Percentiles rank a stretch among this genome's conserved stretches.
These are phyloP conservation scores for Lactifluus pinguis DNA, from an alignment of 768 basidiomycete species.

Conservation along the genomic window DNA sequence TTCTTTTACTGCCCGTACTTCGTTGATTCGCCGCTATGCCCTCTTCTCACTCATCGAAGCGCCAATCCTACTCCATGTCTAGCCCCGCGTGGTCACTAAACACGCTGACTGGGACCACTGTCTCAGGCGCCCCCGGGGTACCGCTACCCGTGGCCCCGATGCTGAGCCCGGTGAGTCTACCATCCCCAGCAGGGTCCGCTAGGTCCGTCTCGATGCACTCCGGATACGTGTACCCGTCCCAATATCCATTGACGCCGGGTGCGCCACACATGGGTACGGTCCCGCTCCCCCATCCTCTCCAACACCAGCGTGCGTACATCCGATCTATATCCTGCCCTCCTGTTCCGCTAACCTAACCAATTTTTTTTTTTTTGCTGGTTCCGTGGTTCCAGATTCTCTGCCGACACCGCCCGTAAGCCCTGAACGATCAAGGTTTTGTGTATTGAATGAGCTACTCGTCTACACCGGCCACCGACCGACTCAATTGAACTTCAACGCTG, in stretches of 20 bases:
- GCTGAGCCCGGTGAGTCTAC: conserved; percentile 13
- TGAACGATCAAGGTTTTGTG: conserved; percentile 10
- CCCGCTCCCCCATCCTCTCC: conserved; percentile 1
- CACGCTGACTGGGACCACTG: conserved; percentile 9
- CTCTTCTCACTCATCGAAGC: conserved; percentile 11
- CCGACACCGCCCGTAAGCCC: conserved; percentile 15
- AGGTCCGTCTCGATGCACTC: conserved; percentile 1
- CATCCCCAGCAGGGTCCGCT: conserved; percentile 10
- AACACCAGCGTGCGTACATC: conserved; percentile 5
- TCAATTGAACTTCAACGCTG: conserved; percentile 11
- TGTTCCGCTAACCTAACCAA: not conserved
- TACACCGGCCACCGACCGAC: conserved; percentile 9
- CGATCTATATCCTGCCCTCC: too few species aligned
- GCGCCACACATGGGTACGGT: conserved; percentile 17
- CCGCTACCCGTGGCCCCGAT: conserved; percentile 7
- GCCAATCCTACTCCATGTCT: conserved; percentile 10
- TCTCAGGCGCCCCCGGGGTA: not conserved
- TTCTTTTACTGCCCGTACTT: not conserved
- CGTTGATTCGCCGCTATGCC: conserved; percentile 12
- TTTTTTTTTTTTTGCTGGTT: not conserved
- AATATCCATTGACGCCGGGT: conserved; percentile 11
- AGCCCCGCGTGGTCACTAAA: conserved; percentile 17
- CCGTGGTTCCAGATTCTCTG: not conserved
- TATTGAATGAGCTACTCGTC: conserved; percentile 13
- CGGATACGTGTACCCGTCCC: not conserved